Conservation (phyloP, 2,329 filamentous ascomycete genomes). For the Pseudogymnoascus sp. region DNA sequence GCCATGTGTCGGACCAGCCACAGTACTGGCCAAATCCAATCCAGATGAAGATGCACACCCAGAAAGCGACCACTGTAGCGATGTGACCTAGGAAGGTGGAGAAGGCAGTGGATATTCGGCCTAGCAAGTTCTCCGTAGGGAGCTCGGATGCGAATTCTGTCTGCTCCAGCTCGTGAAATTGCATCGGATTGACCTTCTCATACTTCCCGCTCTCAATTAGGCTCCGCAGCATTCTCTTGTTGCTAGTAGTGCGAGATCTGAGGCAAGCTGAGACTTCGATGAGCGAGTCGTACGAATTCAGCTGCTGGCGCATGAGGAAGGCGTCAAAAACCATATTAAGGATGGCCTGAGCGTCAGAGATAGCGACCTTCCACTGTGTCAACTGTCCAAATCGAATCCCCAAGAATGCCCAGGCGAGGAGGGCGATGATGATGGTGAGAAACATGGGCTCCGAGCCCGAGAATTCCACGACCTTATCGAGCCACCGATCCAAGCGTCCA, state of each 20-base stretch:
- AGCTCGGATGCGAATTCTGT: constrained; percentile 13
- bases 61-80: constrained; percentile 13
- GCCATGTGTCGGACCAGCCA: constrained; percentile 16
- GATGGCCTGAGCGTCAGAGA: constrained; percentile 30
- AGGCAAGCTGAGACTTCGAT: constrained; percentile 12
- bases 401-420: constrained; percentile 26
- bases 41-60: constrained; percentile 17
- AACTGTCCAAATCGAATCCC: constrained; percentile 25
- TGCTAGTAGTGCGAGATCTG: constrained; percentile 15
- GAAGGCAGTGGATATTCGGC: constrained; percentile 13
- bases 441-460: constrained; percentile 13
- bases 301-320: constrained; percentile 28
- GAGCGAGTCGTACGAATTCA: constrained; percentile 18
- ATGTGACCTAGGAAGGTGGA: constrained; percentile 15
- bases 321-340: constrained; percentile 30
- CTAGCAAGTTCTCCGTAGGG: constrained; percentile 13
- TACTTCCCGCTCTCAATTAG: constrained; percentile 13
- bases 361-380: constrained; percentile 22
- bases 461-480: constrained; percentile 14
- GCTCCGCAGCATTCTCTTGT: constrained; percentile 14
- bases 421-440: constrained; percentile 11
- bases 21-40: constrained; percentile 16
- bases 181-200: constrained; percentile 4
- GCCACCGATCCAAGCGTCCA: constrained; percentile 11
- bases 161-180: constrained; percentile 12